phyloP scores from a whole-genome alignment of 1,284 basidiomycete genomes.

The Xerocomus amazonicus region DNA sequence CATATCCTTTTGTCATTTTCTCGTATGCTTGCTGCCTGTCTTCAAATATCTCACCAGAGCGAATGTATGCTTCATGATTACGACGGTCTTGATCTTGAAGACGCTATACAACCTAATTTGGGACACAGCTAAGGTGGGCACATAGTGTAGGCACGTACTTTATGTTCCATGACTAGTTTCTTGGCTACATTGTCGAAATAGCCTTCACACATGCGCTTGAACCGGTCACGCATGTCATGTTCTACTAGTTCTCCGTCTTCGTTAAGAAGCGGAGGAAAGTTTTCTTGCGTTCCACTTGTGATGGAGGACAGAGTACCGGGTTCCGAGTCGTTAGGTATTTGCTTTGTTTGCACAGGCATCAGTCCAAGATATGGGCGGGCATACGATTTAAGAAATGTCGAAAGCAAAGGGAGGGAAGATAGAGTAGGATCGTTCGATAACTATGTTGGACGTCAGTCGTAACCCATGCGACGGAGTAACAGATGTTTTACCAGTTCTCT shows the following conservation, averaged over 20 bases:
- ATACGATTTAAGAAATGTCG: conserved; percentile 83
- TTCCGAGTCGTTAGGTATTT: conserved; percentile 51
- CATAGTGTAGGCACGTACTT: conserved; percentile 48
- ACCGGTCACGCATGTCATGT: conserved; percentile 80
- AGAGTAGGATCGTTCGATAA: conserved; percentile 84
- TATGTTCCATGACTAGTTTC: conserved; percentile 88
- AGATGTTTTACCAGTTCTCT: conserved; percentile 70
- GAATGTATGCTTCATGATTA: conserved; percentile 98
- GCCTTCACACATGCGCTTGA: conserved; percentile 88
- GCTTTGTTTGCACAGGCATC: conserved; percentile 51
- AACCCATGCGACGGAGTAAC: neutral
- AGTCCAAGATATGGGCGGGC: conserved; percentile 79
- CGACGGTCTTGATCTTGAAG: conserved; percentile 94
- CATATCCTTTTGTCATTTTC: conserved; percentile 94
- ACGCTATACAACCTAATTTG: conserved; percentile 47
- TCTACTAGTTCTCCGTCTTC: conserved; percentile 78
- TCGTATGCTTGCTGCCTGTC: conserved; percentile 98
- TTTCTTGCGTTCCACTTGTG: conserved; percentile 37
- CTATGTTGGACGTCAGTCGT: conserved; percentile 39
- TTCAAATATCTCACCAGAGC: conserved; percentile 98
- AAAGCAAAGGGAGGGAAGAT: conserved; percentile 79
- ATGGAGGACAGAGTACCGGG: conserved; percentile 50
- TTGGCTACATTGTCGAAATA: conserved; percentile 93
- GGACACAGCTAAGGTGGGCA: neutral
- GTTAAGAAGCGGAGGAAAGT: conserved; percentile 41